These are phyloP conservation scores for Auricularia sp. DNA, from an alignment of 768 basidiomycete species.

Conservation along the genomic window DNA sequence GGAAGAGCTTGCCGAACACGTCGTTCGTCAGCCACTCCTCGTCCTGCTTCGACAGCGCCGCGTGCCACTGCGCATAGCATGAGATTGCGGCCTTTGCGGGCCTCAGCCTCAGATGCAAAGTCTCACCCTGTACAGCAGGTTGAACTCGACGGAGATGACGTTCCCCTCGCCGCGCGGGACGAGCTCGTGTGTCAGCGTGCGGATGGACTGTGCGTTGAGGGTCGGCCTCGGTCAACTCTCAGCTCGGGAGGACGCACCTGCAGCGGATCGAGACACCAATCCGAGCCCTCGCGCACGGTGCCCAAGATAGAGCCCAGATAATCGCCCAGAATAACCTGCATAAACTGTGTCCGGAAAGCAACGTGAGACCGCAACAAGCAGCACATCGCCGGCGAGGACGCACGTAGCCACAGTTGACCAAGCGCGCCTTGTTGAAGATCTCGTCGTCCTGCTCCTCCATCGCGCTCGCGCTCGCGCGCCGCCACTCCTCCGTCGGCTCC, in stretches of 20 bases:
- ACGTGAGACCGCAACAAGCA: constrained; percentile 59
- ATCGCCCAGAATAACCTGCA: constrained; percentile 63
- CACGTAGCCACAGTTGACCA: neutral
- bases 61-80: constrained; percentile 51
- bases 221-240: neutral
- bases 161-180: constrained; percentile 79
- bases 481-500: constrained; percentile 40
- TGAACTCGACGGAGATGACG: constrained; percentile 80
- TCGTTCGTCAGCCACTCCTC: constrained; percentile 50
- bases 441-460: constrained; percentile 18
- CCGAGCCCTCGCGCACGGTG: constrained; percentile 59
- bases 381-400: too few relatives aligned
- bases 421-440: constrained; percentile 24
- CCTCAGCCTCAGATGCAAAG: neutral
- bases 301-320: constrained; percentile 76
- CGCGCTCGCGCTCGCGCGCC: constrained; percentile 12
- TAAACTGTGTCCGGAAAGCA: constrained; percentile 60
- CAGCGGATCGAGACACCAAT: constrained; percentile 71
- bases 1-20: constrained; percentile 44
- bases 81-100: neutral
- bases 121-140: constrained; percentile 48
- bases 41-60: constrained; percentile 62
- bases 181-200: constrained; percentile 46
- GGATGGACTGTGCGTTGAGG: constrained; percentile 42
- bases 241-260: constrained; percentile 29